Evolutionary conservation across 1,139 yeast genomes (phyloP), one percentile per base, ranked within the genome.

Genomic region (Arxiozyma bovina): DNA sequence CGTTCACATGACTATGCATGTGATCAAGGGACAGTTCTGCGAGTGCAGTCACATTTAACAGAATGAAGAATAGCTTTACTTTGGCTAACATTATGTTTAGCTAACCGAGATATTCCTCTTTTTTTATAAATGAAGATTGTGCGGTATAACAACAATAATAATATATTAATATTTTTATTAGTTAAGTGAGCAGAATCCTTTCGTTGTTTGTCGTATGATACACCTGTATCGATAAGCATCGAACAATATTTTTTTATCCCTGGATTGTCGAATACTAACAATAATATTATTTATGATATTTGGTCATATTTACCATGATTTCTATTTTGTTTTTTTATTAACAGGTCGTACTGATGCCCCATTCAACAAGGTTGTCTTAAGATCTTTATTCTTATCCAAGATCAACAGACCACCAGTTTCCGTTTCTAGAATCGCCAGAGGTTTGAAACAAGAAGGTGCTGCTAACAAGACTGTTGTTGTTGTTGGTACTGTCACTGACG

Each of bases 381-480:
- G 79, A 77, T 82, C 93, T 74, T 85, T 94, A 78, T 93, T 89
- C 88, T 83, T 93, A 74, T 91, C 98, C 67, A 93, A 93, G 91
- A 80, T 85, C 77, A 94, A 93, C 97, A 89, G 96, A 82, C 99
- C 99, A 73, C 99, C 99, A 66, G 98, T 93, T 63, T 91, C 98
- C 69, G 84, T 89, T 67, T 85, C 96, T 67, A 89, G 96, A 81
- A 81, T 94, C 68, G 76, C 87, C 73, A 85, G 87, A 75, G 90
- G 94, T 72, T 78, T 89, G 74, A 76, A 77, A 70, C 88, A 84
- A 76, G 80, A 85, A 75, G 96, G 89, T 77, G 82, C 96, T 77
- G 79, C 88, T 68, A 82, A 82, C 72, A 93, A 91, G 87, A 91
- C 89, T 74, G 78, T 93, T 70, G 99, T 94, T 70, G 96, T 93